These are phyloP conservation scores for Penicillium digitatum DNA, from an alignment of 2,329 filamentous ascomycete species.

Conservation along the genomic window DNA sequence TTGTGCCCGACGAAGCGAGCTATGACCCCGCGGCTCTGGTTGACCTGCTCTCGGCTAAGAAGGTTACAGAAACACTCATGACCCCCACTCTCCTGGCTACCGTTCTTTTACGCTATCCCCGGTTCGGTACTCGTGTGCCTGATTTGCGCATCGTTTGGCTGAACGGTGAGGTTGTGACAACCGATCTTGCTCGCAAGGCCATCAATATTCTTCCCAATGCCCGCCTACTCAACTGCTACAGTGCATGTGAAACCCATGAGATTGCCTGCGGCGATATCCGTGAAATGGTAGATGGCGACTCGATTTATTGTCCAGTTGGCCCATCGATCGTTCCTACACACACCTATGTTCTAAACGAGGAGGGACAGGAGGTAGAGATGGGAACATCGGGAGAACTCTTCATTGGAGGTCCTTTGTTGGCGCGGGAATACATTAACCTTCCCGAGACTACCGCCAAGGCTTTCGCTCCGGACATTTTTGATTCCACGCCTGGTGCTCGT, in stretches of 20 bases:
- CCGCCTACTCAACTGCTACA: constrained; percentile 74
- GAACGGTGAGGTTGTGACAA: constrained; percentile 78
- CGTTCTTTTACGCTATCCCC: constrained; percentile 65
- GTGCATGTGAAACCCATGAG: constrained; percentile 77
- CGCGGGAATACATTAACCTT: constrained; percentile 74
- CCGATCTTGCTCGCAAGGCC: constrained; percentile 67
- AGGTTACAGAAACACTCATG: constrained; percentile 77
- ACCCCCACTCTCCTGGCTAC: constrained; percentile 74
- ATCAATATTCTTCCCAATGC: constrained; percentile 64
- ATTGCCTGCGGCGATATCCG: constrained; percentile 72
- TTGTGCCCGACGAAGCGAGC: constrained; percentile 70
- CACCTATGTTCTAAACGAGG: constrained; percentile 69
- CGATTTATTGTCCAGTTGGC: constrained; percentile 69
- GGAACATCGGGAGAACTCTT: constrained; percentile 69
- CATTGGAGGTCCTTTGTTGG: constrained; percentile 68
- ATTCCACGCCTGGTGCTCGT: constrained; percentile 55
- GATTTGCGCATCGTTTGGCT: constrained; percentile 70
- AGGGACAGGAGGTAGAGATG: constrained; percentile 58
- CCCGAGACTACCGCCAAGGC: constrained; percentile 71
- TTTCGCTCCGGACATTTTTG: constrained; percentile 65
- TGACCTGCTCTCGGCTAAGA: constrained; percentile 61
- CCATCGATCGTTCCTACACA: constrained; percentile 64
- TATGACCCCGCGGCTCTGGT: constrained; percentile 74
- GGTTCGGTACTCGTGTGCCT: constrained; percentile 61
- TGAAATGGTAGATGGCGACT: constrained; percentile 61